Percentiles rank a stretch among this genome's conserved stretches.
Evolutionary conservation across 768 basidiomycete species (phyloP).

Genomic region (Jaapia argillacea): DNA sequence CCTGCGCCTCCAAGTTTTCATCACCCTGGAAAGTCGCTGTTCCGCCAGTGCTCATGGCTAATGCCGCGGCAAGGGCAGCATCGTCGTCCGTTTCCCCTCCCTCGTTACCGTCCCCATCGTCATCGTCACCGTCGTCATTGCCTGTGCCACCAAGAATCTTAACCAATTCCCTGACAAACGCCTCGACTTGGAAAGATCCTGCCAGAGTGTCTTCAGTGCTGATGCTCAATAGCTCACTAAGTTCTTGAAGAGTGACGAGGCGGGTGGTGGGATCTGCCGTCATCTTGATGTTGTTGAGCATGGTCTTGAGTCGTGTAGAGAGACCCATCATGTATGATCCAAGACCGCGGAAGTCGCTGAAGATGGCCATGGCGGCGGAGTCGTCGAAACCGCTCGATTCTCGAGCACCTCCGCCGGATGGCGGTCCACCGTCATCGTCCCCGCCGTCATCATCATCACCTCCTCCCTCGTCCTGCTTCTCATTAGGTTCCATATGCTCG

Average conservation of each 20-base stretch:
- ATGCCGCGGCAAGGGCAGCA: slow-evolving; percentile 77
- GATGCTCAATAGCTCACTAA: slow-evolving; percentile 90
- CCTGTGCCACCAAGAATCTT: slow-evolving; percentile 80
- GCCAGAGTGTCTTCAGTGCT: slow-evolving; percentile 96
- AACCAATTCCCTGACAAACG: slow-evolving; percentile 86
- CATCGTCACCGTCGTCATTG: slow-evolving; percentile 60
- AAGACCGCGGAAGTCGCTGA: slow-evolving; percentile 79
- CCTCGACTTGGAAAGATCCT: slow-evolving; percentile 91
- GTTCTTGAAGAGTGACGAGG: slow-evolving; percentile 84
- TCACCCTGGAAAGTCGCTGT: slow-evolving; percentile 56
- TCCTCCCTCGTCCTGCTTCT: slow-evolving; percentile 23
- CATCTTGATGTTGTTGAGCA: slow-evolving; percentile 81
- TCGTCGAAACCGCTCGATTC: slow-evolving; percentile 54
- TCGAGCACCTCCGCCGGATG: slow-evolving; percentile 22
- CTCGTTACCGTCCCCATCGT: slow-evolving; percentile 51
- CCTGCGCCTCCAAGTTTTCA: slow-evolving; percentile 87
- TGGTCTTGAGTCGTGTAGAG: slow-evolving; percentile 78
- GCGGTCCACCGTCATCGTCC: slow-evolving; percentile 26
- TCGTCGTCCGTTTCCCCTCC: slow-evolving; percentile 66
- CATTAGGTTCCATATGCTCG: slow-evolving; percentile 31
- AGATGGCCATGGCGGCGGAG: slow-evolving; percentile 66
- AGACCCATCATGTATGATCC: slow-evolving; percentile 92
- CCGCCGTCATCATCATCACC: slow-evolving; percentile 25
- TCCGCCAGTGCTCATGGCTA: slow-evolving; percentile 69
- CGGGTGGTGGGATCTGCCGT: slow-evolving; percentile 80